Evolutionary conservation across 2,329 filamentous ascomycete genomes (phyloP).

Genomic region (Kalaharituber pfeilii): DNA sequence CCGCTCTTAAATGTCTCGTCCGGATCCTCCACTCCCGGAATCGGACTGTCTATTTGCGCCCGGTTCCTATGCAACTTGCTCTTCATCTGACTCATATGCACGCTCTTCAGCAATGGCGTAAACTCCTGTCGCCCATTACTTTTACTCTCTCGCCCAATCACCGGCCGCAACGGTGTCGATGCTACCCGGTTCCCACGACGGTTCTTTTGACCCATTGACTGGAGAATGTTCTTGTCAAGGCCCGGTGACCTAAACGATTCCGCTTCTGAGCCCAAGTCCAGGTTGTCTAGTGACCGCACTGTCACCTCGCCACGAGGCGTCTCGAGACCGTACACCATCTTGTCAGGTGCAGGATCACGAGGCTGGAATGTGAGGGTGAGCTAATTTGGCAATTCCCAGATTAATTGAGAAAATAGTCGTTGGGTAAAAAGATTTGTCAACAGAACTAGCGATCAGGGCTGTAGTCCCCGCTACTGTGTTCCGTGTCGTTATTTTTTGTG

Average conservation of each 20-base stretch:
- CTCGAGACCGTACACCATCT: constrained; percentile 10
- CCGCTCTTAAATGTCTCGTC: constrained; percentile 45
- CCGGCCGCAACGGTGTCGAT: constrained; percentile 12
- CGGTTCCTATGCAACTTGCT: constrained; percentile 44
- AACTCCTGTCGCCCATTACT: constrained; percentile 43
- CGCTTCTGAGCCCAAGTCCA: constrained; percentile 13
- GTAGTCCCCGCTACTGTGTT: too few relatives aligned
- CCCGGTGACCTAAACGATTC: constrained; percentile 17
- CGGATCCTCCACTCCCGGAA: constrained; percentile 57
- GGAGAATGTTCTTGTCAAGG: constrained; percentile 3
- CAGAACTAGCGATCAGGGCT: too few relatives aligned
- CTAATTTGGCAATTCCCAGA: too few relatives aligned
- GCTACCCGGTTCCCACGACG: neutral
- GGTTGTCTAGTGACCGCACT: constrained; percentile 6
- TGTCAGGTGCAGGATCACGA: too few relatives aligned
- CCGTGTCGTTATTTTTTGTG: too few relatives aligned
- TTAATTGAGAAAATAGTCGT: constrained; percentile 4
- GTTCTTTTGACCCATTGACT: neutral
- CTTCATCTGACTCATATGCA: constrained; percentile 47
- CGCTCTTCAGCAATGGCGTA: constrained; percentile 74
- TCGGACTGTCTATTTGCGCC: constrained; percentile 52
- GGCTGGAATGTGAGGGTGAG: too few relatives aligned
- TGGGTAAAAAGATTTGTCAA: neutral
- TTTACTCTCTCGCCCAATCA: constrained; percentile 5
- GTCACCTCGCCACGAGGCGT: constrained; percentile 9